Evolutionary conservation across 2,329 filamentous ascomycete species (phyloP).

Genomic region (Microsporum canis): DNA sequence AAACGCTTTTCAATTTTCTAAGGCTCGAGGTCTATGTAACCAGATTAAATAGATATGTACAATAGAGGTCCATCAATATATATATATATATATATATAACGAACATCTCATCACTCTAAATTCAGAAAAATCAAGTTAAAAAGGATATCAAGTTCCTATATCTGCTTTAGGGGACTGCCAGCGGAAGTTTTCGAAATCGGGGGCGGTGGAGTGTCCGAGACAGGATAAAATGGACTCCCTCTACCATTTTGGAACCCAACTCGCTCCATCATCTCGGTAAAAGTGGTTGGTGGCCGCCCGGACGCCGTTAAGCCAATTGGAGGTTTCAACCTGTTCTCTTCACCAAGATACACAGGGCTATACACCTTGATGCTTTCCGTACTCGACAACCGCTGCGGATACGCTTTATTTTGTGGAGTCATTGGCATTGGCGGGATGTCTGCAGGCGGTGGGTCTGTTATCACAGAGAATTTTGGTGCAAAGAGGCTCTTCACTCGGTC

Average conservation of each 20-base stretch:
- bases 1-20: background rate
- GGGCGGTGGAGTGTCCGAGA: conserved; percentile 16
- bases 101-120: background rate
- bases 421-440: conserved; percentile 18
- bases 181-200: background rate
- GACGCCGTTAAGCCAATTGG: conserved; percentile 15
- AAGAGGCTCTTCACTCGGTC: conserved; percentile 31
- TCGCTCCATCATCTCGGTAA: conserved; percentile 29
- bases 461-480: conserved; percentile 17
- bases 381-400: conserved; percentile 23
- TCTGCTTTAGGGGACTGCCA: background rate
- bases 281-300: conserved; percentile 25
- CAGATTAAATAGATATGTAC: background rate
- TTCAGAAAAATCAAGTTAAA: background rate
- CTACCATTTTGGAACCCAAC: conserved; percentile 24
- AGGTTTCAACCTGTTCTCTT: conserved; percentile 18
- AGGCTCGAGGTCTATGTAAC: background rate
- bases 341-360: conserved; percentile 26
- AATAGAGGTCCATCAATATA: background rate
- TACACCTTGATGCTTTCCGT: conserved; percentile 39
- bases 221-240: conserved; percentile 23
- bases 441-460: conserved; percentile 16
- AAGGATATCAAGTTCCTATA: background rate
- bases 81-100: background rate
- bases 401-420: conserved; percentile 20